phyloP scores from a whole-genome alignment of 2,329 filamentous ascomycete species.

The Volutella citrinella region DNA sequence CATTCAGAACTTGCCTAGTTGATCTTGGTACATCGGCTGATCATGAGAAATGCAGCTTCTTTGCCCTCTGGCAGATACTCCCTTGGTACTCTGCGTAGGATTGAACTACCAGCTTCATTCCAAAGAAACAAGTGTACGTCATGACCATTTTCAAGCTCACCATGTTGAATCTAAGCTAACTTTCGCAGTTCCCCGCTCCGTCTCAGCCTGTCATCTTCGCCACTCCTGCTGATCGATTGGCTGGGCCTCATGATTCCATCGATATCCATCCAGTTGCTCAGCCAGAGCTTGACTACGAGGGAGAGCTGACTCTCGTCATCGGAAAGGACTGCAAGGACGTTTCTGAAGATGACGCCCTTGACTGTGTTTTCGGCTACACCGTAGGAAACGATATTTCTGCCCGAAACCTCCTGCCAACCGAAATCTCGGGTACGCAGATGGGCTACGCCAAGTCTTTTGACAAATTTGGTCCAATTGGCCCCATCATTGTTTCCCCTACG shows the following conservation, averaged over 20 bases:
- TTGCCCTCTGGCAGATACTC: too few species aligned
- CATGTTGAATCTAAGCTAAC: too few species aligned
- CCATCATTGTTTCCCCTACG: background rate
- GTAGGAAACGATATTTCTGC: slow-evolving; percentile 6
- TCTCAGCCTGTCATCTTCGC: slow-evolving; percentile 1
- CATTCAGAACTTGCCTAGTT: too few species aligned
- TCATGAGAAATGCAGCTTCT: too few species aligned
- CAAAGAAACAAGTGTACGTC: too few species aligned
- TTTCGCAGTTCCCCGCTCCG: too few species aligned
- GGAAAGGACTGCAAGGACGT: slow-evolving; percentile 4
- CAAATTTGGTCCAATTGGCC: slow-evolving; percentile 1
- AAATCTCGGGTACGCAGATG: slow-evolving; percentile 1
- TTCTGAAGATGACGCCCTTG: slow-evolving; percentile 3
- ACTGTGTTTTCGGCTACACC: slow-evolving; percentile 4
- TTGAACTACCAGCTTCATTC: too few species aligned
- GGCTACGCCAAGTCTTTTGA: slow-evolving; percentile 3
- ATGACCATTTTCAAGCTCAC: too few species aligned
- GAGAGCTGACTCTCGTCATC: slow-evolving; percentile 1
- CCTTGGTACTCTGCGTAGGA: too few species aligned
- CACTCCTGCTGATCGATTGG: background rate
- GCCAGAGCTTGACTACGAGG: slow-evolving; percentile 3
- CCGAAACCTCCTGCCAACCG: background rate
- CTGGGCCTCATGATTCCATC: slow-evolving; percentile 1
- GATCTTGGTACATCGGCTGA: too few species aligned
- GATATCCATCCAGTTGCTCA: slow-evolving; percentile 1